Conservation (phyloP, 2,329 filamentous ascomycete genomes). For the Colletotrichum gigasporum region DNA sequence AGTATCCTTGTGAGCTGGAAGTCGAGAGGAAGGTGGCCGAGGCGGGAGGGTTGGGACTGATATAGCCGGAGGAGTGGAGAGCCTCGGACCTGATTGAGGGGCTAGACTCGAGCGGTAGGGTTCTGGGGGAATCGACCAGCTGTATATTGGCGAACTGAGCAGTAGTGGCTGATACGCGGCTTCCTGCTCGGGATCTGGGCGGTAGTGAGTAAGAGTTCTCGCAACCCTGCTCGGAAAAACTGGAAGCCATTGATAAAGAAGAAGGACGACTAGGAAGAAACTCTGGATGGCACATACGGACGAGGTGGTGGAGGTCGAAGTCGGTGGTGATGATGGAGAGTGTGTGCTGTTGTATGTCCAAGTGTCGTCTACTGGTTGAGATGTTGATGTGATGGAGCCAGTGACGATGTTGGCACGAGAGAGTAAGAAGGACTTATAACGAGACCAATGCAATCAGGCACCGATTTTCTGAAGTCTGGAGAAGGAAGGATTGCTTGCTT, state of each 20-base stretch:
- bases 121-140: conserved; percentile 38
- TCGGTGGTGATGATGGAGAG: conserved; percentile 2
- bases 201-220: conserved; percentile 46
- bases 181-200: conserved; percentile 43
- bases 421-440: conserved; percentile 27
- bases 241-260: conserved; percentile 40
- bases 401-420: conserved; percentile 26
- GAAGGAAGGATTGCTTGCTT: conserved; percentile 32
- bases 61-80: conserved; percentile 39
- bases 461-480: conserved; percentile 16
- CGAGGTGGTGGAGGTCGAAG: conserved; percentile 21
- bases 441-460: conserved; percentile 25
- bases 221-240: conserved; percentile 37
- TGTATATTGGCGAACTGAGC: conserved; percentile 38
- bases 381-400: conserved; percentile 12
- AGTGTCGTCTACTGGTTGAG: conserved; percentile 14
- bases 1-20: conserved; percentile 36
- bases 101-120: conserved; percentile 34
- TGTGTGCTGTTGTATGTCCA: conserved; percentile 12
- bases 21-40: conserved; percentile 37
- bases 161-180: conserved; percentile 41
- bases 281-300: conserved; percentile 39
- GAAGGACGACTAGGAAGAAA: conserved; percentile 37
- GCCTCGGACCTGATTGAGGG: conserved; percentile 36
- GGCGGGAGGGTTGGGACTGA: conserved; percentile 36